A percentile compares a stretch with the other conserved stretches of the same genome.
Conservation (phyloP, 495 filamentous ascomycete genomes). For the Podospora conica region DNA sequence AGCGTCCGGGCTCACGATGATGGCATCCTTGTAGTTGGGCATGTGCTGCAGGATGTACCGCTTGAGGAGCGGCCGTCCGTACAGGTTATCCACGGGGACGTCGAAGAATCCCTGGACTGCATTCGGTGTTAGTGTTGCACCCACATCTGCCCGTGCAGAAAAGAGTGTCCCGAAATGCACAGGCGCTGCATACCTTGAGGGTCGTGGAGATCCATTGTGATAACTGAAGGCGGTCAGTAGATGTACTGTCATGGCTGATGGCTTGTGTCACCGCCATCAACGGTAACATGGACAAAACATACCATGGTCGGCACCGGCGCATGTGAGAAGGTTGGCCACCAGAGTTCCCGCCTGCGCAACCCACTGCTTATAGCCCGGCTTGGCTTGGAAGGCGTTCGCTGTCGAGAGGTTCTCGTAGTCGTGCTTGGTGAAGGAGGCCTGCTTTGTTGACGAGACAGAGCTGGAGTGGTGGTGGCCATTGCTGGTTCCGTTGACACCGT, state of each 20-base stretch:
- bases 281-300: slow-evolving; percentile 19
- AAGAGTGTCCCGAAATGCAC: background rate
- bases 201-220: slow-evolving; percentile 97
- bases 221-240: slow-evolving; percentile 48
- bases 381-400: slow-evolving; percentile 64
- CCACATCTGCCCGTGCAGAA: slow-evolving; percentile 2
- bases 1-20: slow-evolving; percentile 94
- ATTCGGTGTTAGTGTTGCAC: slow-evolving; percentile 11
- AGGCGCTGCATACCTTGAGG: slow-evolving; percentile 63
- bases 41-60: slow-evolving; percentile 86
- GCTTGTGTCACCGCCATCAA: background rate
- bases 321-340: slow-evolving; percentile 89
- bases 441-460: slow-evolving; percentile 14
- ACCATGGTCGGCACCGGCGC: slow-evolving; percentile 88
- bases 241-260: background rate
- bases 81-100: slow-evolving; percentile 95
- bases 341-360: slow-evolving; percentile 95
- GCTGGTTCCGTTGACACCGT: slow-evolving; percentile 19
- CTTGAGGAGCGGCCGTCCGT: slow-evolving; percentile 79
- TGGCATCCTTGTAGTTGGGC: slow-evolving; percentile 76
- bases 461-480: slow-evolving; percentile 25
- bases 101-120: slow-evolving; percentile 87
- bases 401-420: slow-evolving; percentile 52
- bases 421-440: slow-evolving; percentile 46
- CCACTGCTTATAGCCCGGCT: slow-evolving; percentile 96